Evolutionary conservation across 2,329 filamentous ascomycete genomes (phyloP), one percentile per base, ranked within the genome.

Genomic region (Apiospora marii): DNA sequence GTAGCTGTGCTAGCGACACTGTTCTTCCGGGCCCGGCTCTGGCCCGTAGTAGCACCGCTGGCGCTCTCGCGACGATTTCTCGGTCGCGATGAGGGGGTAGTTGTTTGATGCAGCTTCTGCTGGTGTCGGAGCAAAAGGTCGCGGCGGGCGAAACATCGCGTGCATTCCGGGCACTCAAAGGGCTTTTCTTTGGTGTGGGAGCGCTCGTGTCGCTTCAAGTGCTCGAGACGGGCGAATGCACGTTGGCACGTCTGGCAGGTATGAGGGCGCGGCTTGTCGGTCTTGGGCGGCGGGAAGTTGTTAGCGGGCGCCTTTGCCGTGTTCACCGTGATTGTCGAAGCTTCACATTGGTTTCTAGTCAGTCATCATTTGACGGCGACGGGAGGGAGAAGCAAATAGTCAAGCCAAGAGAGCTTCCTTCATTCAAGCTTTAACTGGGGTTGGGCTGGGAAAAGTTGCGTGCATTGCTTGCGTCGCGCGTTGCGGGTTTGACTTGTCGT

Each of bases 71-170:
- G 91, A 76, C 96, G 93, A 77, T 94, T 95, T 78, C 95, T 91
- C 67, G 95, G 95, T 74, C 95, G 91, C 67, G 95, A 92, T 7
- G 95, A 95, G 7, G 96, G 93, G 0, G 95, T 95, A 16, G 94
- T 94, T 37, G 94, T 94, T 88, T 97, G 94, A 82, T 99, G 96
- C 68, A 99, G 89, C 87, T 99, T 99, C 87, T 99, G 96, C 87
- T 99, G 96, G 84, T 99, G 96, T 73, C 96, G 91, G 76, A 99
- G 86, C 71, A 99, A 88, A 77, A 99, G 85, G 83, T 99, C 96
- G 76, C 96, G 91, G 74, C 96, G 91, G 73, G 96, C 96, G 84
- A 99, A 99, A 85, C 96, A 98, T 84, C 96, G 87, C 49, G 94
- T 90, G 83, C 96, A 99, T 82, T 98, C 94, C 41, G 94, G 94